These are phyloP conservation scores for Pluteus cervinus DNA, from an alignment of 768 basidiomycete species.

Conservation along the genomic window DNA sequence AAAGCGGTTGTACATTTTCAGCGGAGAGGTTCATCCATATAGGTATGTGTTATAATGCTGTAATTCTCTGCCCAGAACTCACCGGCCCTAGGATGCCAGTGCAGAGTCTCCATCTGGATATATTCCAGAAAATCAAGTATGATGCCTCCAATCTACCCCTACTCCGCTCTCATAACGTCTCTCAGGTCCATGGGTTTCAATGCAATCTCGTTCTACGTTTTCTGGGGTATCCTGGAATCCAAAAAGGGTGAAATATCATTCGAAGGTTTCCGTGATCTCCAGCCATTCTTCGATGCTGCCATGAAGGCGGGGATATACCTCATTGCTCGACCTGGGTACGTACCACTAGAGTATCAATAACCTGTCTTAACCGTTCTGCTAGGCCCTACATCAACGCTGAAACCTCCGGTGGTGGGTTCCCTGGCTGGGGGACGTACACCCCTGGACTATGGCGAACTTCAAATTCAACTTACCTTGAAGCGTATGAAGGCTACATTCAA, in stretches of 20 bases:
- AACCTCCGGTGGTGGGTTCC: slow-evolving; percentile 47
- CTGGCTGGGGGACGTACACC: slow-evolving; percentile 51
- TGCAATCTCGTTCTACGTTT: slow-evolving; percentile 37
- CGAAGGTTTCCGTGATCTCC: slow-evolving; percentile 47
- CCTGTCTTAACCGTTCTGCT: slow-evolving; percentile 1
- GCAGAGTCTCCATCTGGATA: slow-evolving; percentile 35
- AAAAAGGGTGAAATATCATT: slow-evolving; percentile 47
- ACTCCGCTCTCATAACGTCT: neutral
- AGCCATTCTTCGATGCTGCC: slow-evolving; percentile 50
- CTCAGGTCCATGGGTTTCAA: slow-evolving; percentile 35
- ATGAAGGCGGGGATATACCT: slow-evolving; percentile 50
- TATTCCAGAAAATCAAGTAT: slow-evolving; percentile 40
- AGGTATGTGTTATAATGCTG: slow-evolving; percentile 16
- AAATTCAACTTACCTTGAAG: slow-evolving; percentile 35
- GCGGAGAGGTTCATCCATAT: slow-evolving; percentile 39
- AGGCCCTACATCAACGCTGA: slow-evolving; percentile 45
- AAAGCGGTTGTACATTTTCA: slow-evolving; percentile 32
- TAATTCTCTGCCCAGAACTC: neutral
- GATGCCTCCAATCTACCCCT: slow-evolving; percentile 1
- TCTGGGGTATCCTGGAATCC: slow-evolving; percentile 39
- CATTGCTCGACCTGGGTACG: slow-evolving; percentile 45
- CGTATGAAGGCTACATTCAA: slow-evolving; percentile 45
- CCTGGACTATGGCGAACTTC: slow-evolving; percentile 38
- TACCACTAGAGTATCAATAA: neutral
- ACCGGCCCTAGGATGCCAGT: slow-evolving; percentile 27